phyloP scores from a whole-genome alignment of 805 yeast genomes.

The Ogataea glucozyma region DNA sequence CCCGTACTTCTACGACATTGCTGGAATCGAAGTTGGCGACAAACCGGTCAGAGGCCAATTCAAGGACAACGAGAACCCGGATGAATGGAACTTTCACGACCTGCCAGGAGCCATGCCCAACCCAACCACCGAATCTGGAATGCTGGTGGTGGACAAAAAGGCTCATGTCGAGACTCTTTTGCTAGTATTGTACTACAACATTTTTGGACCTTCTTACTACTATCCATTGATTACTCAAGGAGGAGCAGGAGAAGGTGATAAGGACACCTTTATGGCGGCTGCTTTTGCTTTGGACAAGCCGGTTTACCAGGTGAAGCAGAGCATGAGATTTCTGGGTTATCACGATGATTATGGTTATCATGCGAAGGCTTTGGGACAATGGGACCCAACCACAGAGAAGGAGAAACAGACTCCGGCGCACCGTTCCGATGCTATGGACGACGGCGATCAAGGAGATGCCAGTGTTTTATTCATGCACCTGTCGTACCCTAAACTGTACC shows the following conservation, averaged over 20 bases:
- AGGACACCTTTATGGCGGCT: conserved; percentile 73
- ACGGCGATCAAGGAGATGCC: conserved; percentile 25
- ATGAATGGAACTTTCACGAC: conserved; percentile 54
- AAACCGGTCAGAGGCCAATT: conserved; percentile 38
- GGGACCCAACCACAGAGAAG: conserved; percentile 42
- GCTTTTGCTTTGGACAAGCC: conserved; percentile 44
- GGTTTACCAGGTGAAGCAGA: conserved; percentile 51
- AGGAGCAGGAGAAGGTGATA: conserved; percentile 77
- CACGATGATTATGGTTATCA: conserved; percentile 35
- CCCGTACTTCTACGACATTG: conserved; percentile 59
- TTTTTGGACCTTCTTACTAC: conserved; percentile 63
- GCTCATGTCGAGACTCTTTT: conserved; percentile 55
- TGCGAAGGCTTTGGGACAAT: conserved; percentile 47
- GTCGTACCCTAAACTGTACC: conserved; percentile 55
- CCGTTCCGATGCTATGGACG: conserved; percentile 33
- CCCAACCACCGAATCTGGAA: conserved; percentile 70
- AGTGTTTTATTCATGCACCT: conserved; percentile 52
- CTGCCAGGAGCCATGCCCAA: conserved; percentile 65
- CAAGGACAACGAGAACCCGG: conserved; percentile 17
- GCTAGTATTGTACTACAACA: conserved; percentile 61
- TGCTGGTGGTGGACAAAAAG: conserved; percentile 58
- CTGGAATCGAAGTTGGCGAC: conserved; percentile 41
- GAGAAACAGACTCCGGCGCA: conserved; percentile 16
- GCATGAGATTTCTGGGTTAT: conserved; percentile 54
- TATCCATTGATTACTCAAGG: conserved; percentile 71